Evolutionary conservation across 176 grass and related monocot species (phyloP).

Genomic region (Ananas comosus): DNA sequence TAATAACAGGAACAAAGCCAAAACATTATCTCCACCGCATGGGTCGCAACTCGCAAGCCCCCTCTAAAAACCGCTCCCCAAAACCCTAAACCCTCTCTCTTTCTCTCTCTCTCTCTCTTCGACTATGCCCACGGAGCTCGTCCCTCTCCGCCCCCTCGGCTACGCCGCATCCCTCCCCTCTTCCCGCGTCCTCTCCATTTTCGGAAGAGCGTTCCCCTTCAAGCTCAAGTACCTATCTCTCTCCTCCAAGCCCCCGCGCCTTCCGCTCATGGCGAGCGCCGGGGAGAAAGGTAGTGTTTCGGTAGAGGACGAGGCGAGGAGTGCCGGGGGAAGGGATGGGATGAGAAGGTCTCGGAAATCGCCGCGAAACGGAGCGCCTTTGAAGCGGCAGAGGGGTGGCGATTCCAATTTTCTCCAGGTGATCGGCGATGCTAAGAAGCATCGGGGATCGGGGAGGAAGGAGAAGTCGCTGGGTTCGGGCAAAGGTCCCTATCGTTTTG

Average conservation of each 20-base stretch:
- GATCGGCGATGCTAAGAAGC: constrained; percentile 8
- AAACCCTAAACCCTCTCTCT: constrained; percentile 15
- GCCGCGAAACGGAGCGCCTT: constrained; percentile 14
- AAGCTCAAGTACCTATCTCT: constrained; percentile 26
- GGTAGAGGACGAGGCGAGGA: constrained; percentile 24
- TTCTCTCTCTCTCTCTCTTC: not conserved
- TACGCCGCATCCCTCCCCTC: not conserved
- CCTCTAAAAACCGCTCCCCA: not conserved
- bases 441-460: constrained; percentile 8
- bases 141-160: constrained; percentile 24
- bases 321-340: not conserved
- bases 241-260: constrained; percentile 12
- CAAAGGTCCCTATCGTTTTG: not conserved
- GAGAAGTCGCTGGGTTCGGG: constrained; percentile 12
- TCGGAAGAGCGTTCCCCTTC: constrained; percentile 44
- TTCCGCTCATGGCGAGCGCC: constrained; percentile 5
- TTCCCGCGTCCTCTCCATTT: constrained; percentile 19
- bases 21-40: too few species aligned
- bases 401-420: not conserved
- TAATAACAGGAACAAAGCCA: too few species aligned
- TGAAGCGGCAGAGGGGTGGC: constrained; percentile 2
- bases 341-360: not conserved
- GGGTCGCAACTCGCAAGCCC: too few species aligned
- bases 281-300: constrained; percentile 21
- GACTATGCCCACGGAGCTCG: not conserved